Evolutionary conservation across 2,329 filamentous ascomycete genomes (phyloP).

Genomic region (Talaromyces sp.): DNA sequence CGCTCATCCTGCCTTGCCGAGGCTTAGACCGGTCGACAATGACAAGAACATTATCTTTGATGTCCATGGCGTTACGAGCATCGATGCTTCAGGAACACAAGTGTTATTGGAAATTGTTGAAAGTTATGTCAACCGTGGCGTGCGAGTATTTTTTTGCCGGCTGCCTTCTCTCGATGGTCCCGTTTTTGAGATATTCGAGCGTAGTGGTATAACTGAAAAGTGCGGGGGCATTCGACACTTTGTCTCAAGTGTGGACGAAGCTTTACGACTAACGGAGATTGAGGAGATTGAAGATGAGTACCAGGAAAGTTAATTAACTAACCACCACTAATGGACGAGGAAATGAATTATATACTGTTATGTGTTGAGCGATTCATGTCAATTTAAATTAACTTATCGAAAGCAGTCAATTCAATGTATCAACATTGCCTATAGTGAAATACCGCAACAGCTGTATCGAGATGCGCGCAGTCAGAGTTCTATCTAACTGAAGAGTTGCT

Average conservation of each 20-base stretch:
- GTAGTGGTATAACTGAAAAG: slow-evolving; percentile 77
- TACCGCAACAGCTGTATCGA: neutral
- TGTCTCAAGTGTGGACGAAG: slow-evolving; percentile 77
- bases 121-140: slow-evolving; percentile 69
- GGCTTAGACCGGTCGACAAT: slow-evolving; percentile 68
- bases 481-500: neutral
- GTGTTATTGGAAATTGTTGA: slow-evolving; percentile 86
- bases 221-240: slow-evolving; percentile 76
- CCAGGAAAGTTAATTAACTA: neutral
- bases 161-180: slow-evolving; percentile 45
- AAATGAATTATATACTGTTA: neutral
- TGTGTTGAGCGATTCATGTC: neutral
- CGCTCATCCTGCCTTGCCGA: slow-evolving; percentile 82
- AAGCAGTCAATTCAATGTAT: neutral
- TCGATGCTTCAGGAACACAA: slow-evolving; percentile 90
- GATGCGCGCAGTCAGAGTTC: neutral
- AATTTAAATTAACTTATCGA: neutral
- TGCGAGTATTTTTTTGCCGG: slow-evolving; percentile 53
- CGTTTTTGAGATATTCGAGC: slow-evolving; percentile 68
- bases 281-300: slow-evolving; percentile 43
- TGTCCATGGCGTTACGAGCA: slow-evolving; percentile 90
- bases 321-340: neutral
- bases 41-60: slow-evolving; percentile 95
- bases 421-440: too few relatives aligned
- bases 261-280: slow-evolving; percentile 72